Percentiles rank a stretch among this genome's conserved stretches.
Evolutionary conservation across 2,329 filamentous ascomycete genomes (phyloP).

Genomic region (Cladophialophora psammophila): DNA sequence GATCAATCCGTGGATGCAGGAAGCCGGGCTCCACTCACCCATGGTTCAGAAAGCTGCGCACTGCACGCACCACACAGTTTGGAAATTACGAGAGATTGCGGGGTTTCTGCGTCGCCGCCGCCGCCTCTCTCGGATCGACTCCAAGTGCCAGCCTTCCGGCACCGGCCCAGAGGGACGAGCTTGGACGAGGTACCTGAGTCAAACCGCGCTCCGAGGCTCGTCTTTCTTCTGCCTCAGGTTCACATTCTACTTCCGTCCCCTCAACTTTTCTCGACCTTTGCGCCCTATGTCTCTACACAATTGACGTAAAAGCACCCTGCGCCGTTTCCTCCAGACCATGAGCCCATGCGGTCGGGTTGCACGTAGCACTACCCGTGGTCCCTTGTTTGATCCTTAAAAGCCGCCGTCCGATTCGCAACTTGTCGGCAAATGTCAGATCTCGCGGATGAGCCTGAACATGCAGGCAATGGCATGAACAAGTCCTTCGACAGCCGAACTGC

Average conservation of each 20-base stretch:
- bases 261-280: neutral
- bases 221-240: slow-evolving; percentile 7
- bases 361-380: slow-evolving; percentile 23
- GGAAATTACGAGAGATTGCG: slow-evolving; percentile 13
- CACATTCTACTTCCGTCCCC: neutral
- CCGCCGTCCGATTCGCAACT: slow-evolving; percentile 30
- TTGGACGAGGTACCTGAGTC: neutral
- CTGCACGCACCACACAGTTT: neutral
- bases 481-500: slow-evolving; percentile 35
- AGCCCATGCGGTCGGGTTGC: slow-evolving; percentile 28
- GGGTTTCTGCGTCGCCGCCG: slow-evolving; percentile 10
- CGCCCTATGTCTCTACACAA: slow-evolving; percentile 9
- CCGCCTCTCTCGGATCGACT: neutral
- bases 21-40: slow-evolving; percentile 3
- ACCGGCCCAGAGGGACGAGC: slow-evolving; percentile 2
- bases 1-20: neutral
- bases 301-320: slow-evolving; percentile 15
- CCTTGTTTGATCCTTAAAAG: slow-evolving; percentile 16
- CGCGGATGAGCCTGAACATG: slow-evolving; percentile 36
- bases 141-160: slow-evolving; percentile 19
- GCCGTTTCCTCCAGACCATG: slow-evolving; percentile 20
- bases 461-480: slow-evolving; percentile 35
- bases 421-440: slow-evolving; percentile 40
- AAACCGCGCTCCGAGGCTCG: slow-evolving; percentile 9
- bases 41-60: neutral